Evolutionary conservation across 768 basidiomycete species (phyloP).

Genomic region (Hygrophoropsis aurantiaca): DNA sequence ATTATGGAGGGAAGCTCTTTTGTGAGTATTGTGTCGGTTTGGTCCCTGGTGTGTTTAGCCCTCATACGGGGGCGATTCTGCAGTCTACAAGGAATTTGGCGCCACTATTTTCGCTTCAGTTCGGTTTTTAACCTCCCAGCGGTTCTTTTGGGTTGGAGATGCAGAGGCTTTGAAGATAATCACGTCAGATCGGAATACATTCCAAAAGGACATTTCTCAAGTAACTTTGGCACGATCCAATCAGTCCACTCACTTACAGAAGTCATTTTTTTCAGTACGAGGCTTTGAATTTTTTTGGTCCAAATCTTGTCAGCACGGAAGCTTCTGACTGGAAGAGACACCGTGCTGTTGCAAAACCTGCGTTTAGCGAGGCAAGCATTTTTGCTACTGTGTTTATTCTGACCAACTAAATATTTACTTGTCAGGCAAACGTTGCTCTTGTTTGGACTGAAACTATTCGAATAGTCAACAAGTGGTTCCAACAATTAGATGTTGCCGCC

Average conservation of each 20-base stretch:
- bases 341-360: constrained; percentile 43
- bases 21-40: constrained; percentile 35
- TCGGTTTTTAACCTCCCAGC: constrained; percentile 26
- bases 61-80: neutral
- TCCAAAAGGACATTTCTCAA: constrained; percentile 39
- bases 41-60: too few species aligned
- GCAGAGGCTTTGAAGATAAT: constrained; percentile 40
- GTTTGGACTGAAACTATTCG: constrained; percentile 47
- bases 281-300: constrained; percentile 44
- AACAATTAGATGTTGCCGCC: constrained; percentile 28
- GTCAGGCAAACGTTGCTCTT: constrained; percentile 45
- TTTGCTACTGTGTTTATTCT: neutral
- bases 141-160: constrained; percentile 43
- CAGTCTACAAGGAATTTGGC: constrained; percentile 40
- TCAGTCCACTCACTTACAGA: neutral
- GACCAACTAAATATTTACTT: neutral
- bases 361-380: constrained; percentile 46
- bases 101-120: constrained; percentile 40
- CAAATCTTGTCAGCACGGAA: constrained; percentile 42
- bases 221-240: constrained; percentile 25
- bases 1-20: constrained; percentile 34
- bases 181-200: constrained; percentile 30
- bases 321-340: constrained; percentile 50
- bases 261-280: constrained; percentile 30
- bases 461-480: constrained; percentile 43